These are phyloP conservation scores for Rhizophora mangle DNA, from an alignment of 345 rosid species.

Conservation along the genomic window DNA sequence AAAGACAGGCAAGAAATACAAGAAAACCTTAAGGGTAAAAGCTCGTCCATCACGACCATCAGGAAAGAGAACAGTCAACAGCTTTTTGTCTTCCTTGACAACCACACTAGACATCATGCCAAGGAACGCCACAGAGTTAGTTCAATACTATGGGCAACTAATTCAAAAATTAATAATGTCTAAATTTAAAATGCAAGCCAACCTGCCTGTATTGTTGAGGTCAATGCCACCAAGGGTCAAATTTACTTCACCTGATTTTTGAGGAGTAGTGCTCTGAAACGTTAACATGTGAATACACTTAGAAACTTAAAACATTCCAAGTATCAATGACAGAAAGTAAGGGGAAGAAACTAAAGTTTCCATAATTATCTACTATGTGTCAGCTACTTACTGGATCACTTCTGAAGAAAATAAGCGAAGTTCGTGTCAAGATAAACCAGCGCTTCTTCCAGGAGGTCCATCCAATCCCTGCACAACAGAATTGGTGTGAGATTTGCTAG, in stretches of 20 bases:
- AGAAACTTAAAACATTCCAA: no score
- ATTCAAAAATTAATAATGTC: slow-evolving; percentile 5
- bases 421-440: slow-evolving; percentile 68
- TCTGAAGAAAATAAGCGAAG: slow-evolving; percentile 74
- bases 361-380: slow-evolving; percentile 1
- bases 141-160: slow-evolving; percentile 17
- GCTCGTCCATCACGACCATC: slow-evolving; percentile 97
- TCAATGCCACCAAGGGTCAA: slow-evolving; percentile 86
- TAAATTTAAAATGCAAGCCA: slow-evolving; percentile 51
- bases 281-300: background rate
- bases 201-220: slow-evolving; percentile 99
- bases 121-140: slow-evolving; percentile 27
- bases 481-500: background rate
- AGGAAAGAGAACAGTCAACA: slow-evolving; percentile 87
- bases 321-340: no score
- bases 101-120: slow-evolving; percentile 62
- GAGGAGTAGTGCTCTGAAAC: slow-evolving; percentile 55
- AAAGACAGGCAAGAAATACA: background rate
- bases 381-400: slow-evolving; percentile 61
- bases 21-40: slow-evolving; percentile 87
- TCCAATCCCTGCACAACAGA: slow-evolving; percentile 51
- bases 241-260: slow-evolving; percentile 67
- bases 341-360: no score
- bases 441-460: slow-evolving; percentile 86
- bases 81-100: slow-evolving; percentile 92